Evolutionary conservation across 495 filamentous ascomycete species (phyloP).

Genomic region (Penicillium simplicissimum): DNA sequence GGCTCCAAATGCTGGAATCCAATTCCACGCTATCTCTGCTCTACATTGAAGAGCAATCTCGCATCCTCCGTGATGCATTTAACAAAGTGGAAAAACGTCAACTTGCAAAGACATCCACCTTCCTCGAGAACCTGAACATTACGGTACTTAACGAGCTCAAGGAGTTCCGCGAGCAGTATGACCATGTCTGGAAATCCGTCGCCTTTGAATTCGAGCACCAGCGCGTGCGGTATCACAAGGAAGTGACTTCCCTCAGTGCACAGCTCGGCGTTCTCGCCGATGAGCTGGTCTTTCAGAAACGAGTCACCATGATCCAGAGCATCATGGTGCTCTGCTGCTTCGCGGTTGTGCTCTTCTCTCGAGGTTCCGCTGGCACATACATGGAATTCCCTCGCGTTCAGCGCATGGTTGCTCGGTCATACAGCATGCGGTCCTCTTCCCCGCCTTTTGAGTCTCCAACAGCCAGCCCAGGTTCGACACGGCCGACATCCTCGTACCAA

Average conservation of each 20-base stretch:
- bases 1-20: slow-evolving; percentile 83
- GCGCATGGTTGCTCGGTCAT: slow-evolving; percentile 55
- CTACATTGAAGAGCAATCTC: slow-evolving; percentile 96
- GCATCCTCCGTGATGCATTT: slow-evolving; percentile 87
- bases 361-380: slow-evolving; percentile 47
- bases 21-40: slow-evolving; percentile 91
- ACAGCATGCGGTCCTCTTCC: slow-evolving; percentile 43
- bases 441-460: slow-evolving; percentile 46
- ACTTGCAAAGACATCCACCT: slow-evolving; percentile 74
- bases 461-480: slow-evolving; percentile 46
- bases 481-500: slow-evolving; percentile 43
- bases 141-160: slow-evolving; percentile 86
- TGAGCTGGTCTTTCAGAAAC: slow-evolving; percentile 93
- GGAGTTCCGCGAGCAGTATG: slow-evolving; percentile 81
- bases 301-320: slow-evolving; percentile 87
- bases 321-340: slow-evolving; percentile 86
- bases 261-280: slow-evolving; percentile 86
- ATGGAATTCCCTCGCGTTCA: slow-evolving; percentile 59
- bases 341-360: slow-evolving; percentile 78
- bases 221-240: slow-evolving; percentile 73
- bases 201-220: slow-evolving; percentile 89
- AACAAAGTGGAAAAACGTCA: slow-evolving; percentile 88
- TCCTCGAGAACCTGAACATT: slow-evolving; percentile 79
- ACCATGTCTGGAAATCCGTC: slow-evolving; percentile 94
- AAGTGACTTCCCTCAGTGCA: slow-evolving; percentile 77